Base-by-base conservation (phyloP, 2,329 filamentous ascomycete species). In the Sporothrix humicola region DNA sequence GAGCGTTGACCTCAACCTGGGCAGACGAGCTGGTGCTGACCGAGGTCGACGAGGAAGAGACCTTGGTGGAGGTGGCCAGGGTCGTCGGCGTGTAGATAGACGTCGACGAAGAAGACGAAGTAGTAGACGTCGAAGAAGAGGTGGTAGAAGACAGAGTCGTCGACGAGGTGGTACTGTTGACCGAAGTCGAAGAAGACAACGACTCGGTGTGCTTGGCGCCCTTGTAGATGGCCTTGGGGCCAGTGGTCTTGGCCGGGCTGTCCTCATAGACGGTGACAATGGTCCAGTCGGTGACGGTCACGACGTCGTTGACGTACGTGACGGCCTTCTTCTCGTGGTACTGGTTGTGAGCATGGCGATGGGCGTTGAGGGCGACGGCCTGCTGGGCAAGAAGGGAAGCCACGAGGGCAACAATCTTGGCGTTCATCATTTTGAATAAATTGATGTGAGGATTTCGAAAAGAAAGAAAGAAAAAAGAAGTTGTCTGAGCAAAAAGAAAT, bases 321-420 rank as follows among this genome's bases (percentile, higher is more conserved):
- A 81, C n/a, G 15, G 74, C 78, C 70, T 79, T 79, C 78, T 83
- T 82, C 71, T 81, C 77, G 76, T 80, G 79, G 20, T 76, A 69
- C 63, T 80, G 79, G 68, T 77, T 76, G 76, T 85, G 83, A 68
- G 79, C 78, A 77, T 84, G 82, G 61, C 82, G 83, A 79, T 85
- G 83, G 74, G 81, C 77, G 79, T 82, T 82, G 76, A 83, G 77
- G 76, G 83, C 86, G 56, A 83, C 73, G 74, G 81, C 74, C 79
- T 85, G 82, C 77, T 84, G 81, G 77, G 82, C 80, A 65, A 87
- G 81, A 73, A 83, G 80, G 73, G 83, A 80, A 72, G 83, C 84
- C 72, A 83, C 82, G 73, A 87, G 78, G 73, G 82, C 79, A 73
- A 85, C 74, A 77, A 84, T 20, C 73, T 76, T 77, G 73, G 71